These are phyloP conservation scores for Heterobasidion annosum DNA, from an alignment of 1,284 basidiomycete genomes.

Conservation along the genomic window DNA sequence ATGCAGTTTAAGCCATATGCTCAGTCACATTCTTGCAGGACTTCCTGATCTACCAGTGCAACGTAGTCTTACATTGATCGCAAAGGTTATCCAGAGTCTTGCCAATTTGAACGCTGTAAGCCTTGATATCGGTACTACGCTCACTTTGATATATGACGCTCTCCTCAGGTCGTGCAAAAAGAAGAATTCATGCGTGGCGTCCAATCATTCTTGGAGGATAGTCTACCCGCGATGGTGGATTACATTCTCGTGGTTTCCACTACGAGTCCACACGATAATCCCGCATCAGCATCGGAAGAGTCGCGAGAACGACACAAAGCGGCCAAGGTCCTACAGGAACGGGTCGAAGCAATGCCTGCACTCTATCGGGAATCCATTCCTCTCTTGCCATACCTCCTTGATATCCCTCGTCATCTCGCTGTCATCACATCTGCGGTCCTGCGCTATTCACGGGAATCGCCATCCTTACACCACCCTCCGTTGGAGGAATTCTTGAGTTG, in stretches of 20 bases:
- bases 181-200: constrained; percentile 68
- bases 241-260: constrained; percentile 67
- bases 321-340: constrained; percentile 44
- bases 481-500: constrained; percentile 38
- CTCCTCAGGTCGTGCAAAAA: constrained; percentile 47
- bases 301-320: constrained; percentile 41
- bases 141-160: constrained; percentile 3
- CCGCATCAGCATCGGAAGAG: constrained; percentile 26
- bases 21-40: constrained; percentile 29
- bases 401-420: constrained; percentile 65
- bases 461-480: constrained; percentile 14
- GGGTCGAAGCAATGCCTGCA: constrained; percentile 39
- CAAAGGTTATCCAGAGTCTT: constrained; percentile 72
- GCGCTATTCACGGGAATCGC: constrained; percentile 30
- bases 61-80: constrained; percentile 68
- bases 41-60: constrained; percentile 56
- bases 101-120: constrained; percentile 70
- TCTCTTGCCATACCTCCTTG: constrained; percentile 57
- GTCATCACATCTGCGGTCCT: constrained; percentile 66
- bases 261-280: constrained; percentile 27
- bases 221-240: constrained; percentile 59
- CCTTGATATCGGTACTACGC: constrained; percentile 3
- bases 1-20: background rate
- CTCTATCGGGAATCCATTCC: constrained; percentile 65
- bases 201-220: constrained; percentile 54